A percentile compares a stretch with the other conserved stretches of the same genome.
These are phyloP conservation scores for Cucurbita pepo DNA, from an alignment of 306 rosid genomes.

Conservation along the genomic window DNA sequence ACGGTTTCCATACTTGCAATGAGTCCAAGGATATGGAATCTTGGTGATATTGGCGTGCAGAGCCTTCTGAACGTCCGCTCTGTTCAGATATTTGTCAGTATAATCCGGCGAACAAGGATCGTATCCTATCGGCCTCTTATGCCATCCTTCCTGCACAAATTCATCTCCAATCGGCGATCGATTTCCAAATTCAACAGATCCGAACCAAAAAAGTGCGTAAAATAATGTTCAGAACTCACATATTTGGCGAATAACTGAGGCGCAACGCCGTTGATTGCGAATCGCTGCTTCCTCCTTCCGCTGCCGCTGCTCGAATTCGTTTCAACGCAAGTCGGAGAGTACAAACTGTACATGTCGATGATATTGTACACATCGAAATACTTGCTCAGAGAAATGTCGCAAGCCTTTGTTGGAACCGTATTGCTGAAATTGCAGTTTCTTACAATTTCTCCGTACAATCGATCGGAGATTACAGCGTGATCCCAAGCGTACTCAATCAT, in stretches of 20 bases:
- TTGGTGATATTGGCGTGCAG: constrained; percentile 41
- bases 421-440: constrained; percentile 24
- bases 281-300: background rate
- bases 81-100: constrained; percentile 15
- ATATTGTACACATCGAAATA: constrained; percentile 14
- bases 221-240: constrained; percentile 9
- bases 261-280: background rate
- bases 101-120: constrained; percentile 32
- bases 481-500: constrained; percentile 39
- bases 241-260: constrained; percentile 10
- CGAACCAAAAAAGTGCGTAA: too few relatives aligned
- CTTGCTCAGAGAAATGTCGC: background rate
- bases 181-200: background rate
- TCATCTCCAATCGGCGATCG: background rate
- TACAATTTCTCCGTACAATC: constrained; percentile 13
- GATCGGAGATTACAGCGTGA: constrained; percentile 35
- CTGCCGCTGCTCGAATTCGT: background rate
- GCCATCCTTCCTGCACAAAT: constrained; percentile 15
- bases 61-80: constrained; percentile 34
- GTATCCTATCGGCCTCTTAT: constrained; percentile 24
- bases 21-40: constrained; percentile 30
- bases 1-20: constrained; percentile 11
- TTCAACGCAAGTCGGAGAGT: constrained; percentile 13
- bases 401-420: background rate
- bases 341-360: constrained; percentile 35